Evolutionary conservation across 2,329 filamentous ascomycete species (phyloP), one percentile per base, ranked within the genome.

Genomic region (Sclerotiophoma versabilis): DNA sequence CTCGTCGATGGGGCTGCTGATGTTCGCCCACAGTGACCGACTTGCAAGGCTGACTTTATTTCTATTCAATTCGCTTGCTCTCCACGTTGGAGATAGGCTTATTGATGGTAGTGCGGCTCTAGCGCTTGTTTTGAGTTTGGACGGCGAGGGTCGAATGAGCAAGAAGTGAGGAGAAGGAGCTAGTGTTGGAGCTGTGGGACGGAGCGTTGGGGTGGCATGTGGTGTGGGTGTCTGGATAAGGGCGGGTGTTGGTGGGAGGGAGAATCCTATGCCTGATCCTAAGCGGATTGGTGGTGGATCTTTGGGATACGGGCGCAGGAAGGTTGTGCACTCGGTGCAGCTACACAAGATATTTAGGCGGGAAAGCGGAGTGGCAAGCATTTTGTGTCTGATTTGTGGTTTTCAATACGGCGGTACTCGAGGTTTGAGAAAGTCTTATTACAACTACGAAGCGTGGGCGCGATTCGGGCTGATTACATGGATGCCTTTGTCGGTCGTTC

Each of bases 301-400:
- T 25, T 39, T 46, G 10, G 55, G 49, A n/a, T 36, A 49, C 12
- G 60, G 52, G n/a, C 26, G 49, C 7, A 65, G 39, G 36, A 63
- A 63, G 5, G 45, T 25, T 3, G 27, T 48, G 49, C 58, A 65
- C 32, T 62, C 46, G 15, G 26, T 32, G 48, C 60, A 65, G 20
- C 54, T 9, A 41, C 62, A 65, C 2, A 50, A 52, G 11, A 65
- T 58, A 25, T 57, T 62, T 3, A 57, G 42, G 7, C 20, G n/a
- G n/a, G 57, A 30, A 17, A 54, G 17, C 0, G 38, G 38, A 9
- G 26, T 17, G 20, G 30, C 22, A 26, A 43, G 20, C 47, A 60
- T 62, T 12, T 26, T 39, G 15, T 20, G 4, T 33, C 33, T 37
- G 9, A 7, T n/a, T 17, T 23, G 6, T 22, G 14, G 1, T 27